Evolutionary conservation across 2,329 filamentous ascomycete species (phyloP).

Genomic region (Penicillium psychrosexuale): DNA sequence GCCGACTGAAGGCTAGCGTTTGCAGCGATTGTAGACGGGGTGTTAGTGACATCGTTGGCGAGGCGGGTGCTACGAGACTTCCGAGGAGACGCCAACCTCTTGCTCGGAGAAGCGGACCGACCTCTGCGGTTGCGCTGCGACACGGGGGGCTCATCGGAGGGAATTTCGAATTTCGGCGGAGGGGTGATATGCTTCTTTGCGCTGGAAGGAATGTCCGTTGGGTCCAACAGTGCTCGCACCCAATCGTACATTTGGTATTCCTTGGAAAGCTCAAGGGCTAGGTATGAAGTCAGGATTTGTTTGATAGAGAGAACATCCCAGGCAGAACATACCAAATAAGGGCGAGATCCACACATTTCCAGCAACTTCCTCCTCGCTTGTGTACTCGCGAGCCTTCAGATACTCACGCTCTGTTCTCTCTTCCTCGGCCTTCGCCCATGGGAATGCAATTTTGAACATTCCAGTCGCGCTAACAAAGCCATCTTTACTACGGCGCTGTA

Average conservation of each 20-base stretch:
- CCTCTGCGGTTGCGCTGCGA: slow-evolving; percentile 51
- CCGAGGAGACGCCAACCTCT: slow-evolving; percentile 50
- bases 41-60: slow-evolving; percentile 47
- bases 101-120: slow-evolving; percentile 58
- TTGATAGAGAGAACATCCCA: slow-evolving; percentile 20
- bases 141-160: slow-evolving; percentile 43
- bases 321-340: slow-evolving; percentile 57
- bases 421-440: slow-evolving; percentile 60
- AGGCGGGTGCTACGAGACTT: slow-evolving; percentile 52
- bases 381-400: slow-evolving; percentile 77
- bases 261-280: slow-evolving; percentile 76
- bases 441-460: slow-evolving; percentile 69
- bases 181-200: slow-evolving; percentile 73
- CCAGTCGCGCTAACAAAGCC: slow-evolving; percentile 65
- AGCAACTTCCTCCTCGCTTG: slow-evolving; percentile 86
- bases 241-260: slow-evolving; percentile 84
- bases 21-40: slow-evolving; percentile 48
- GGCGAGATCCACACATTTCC: slow-evolving; percentile 96
- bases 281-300: slow-evolving; percentile 20
- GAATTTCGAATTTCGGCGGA: slow-evolving; percentile 73
- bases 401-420: slow-evolving; percentile 63
- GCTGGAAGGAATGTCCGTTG: slow-evolving; percentile 72
- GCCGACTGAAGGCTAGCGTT: slow-evolving; percentile 49
- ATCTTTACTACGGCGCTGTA: slow-evolving; percentile 61
- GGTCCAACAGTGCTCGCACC: slow-evolving; percentile 89